Conservation (phyloP, 129 eudicot species). For the Arctium lappa region DNA sequence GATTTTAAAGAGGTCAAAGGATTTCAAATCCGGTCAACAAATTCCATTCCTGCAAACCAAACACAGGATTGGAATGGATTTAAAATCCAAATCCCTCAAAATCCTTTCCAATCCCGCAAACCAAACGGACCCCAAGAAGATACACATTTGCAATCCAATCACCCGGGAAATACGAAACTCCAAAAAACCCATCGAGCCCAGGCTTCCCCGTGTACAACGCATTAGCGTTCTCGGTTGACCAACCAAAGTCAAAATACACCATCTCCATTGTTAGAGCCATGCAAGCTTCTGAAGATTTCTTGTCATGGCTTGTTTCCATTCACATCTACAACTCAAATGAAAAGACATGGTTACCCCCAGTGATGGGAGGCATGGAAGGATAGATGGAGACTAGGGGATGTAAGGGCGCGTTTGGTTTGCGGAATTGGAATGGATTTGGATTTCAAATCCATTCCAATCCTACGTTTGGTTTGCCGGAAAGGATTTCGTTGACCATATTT, state of each 20-base stretch:
- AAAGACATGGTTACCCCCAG: conserved; percentile 40
- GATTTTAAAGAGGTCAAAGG: too few relatives aligned
- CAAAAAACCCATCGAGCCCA: conserved; percentile 32
- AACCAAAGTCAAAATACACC: conserved; percentile 25
- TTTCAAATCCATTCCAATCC: too few relatives aligned
- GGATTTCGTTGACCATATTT: too few relatives aligned
- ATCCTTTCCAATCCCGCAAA: too few relatives aligned
- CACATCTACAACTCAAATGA: conserved; percentile 38
- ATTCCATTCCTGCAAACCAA: too few relatives aligned
- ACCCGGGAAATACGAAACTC: conserved; percentile 13
- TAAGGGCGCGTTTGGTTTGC: neutral
- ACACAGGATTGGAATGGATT: too few relatives aligned
- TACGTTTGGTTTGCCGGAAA: too few relatives aligned
- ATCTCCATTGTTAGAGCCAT: conserved; percentile 38
- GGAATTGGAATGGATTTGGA: too few relatives aligned
- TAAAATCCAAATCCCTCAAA: too few relatives aligned
- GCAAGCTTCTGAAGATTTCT: conserved; percentile 37
- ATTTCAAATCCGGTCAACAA: too few relatives aligned
- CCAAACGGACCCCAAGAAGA: neutral
- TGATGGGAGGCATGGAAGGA: conserved; percentile 31
- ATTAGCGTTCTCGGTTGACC: conserved; percentile 45
- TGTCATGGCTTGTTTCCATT: conserved; percentile 30
- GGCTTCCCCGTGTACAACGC: conserved; percentile 33
- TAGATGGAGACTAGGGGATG: conserved; percentile 50
- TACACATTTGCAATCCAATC: conserved; percentile 43